These are phyloP conservation scores for Phellinidium pouzarii DNA, from an alignment of 1,284 basidiomycete genomes.

Conservation along the genomic window DNA sequence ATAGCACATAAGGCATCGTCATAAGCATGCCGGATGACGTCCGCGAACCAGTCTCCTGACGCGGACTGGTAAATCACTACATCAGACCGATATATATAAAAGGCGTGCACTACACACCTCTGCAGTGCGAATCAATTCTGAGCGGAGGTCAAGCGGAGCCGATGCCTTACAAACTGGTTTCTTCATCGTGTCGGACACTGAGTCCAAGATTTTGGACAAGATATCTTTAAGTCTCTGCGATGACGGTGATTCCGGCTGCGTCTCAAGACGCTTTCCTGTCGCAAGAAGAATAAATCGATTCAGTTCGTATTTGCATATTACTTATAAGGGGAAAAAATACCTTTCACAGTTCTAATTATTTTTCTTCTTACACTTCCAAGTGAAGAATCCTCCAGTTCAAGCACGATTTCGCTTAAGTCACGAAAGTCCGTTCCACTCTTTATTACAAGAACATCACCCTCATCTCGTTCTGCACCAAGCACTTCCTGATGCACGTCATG, in stretches of 20 bases:
- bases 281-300: slow-evolving; percentile 1
- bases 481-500: slow-evolving; percentile 50
- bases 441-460: slow-evolving; percentile 65
- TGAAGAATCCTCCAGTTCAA: slow-evolving; percentile 59
- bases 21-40: slow-evolving; percentile 80
- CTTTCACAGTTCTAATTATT: slow-evolving; percentile 58
- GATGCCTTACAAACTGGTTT: slow-evolving; percentile 68
- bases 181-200: slow-evolving; percentile 65
- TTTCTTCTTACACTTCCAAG: slow-evolving; percentile 60
- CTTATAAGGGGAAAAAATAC: slow-evolving; percentile 29
- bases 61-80: slow-evolving; percentile 47
- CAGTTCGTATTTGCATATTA: neutral
- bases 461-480: slow-evolving; percentile 71
- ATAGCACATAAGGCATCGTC: slow-evolving; percentile 69
- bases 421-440: slow-evolving; percentile 92
- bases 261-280: slow-evolving; percentile 58
- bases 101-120: slow-evolving; percentile 42
- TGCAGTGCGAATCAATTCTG: slow-evolving; percentile 62
- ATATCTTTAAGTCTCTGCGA: slow-evolving; percentile 53
- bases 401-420: slow-evolving; percentile 69
- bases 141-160: slow-evolving; percentile 70
- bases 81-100: neutral
- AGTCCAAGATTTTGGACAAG: slow-evolving; percentile 61
- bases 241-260: slow-evolving; percentile 54
- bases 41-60: slow-evolving; percentile 85